These are phyloP conservation scores for Ogataea kodamae DNA, from an alignment of 805 yeast species.

Conservation along the genomic window DNA sequence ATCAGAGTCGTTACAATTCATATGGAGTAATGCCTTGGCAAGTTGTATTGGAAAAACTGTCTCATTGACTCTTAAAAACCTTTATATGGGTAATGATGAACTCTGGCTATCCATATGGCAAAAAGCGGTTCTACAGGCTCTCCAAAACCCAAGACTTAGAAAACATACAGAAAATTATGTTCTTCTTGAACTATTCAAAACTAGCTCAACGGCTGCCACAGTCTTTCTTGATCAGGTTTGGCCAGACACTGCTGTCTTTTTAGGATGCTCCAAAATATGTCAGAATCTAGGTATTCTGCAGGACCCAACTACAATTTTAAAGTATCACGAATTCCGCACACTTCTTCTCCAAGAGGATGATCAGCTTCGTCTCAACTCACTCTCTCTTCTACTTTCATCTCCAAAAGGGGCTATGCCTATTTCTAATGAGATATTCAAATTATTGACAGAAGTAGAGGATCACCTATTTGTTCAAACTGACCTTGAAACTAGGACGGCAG, in stretches of 20 bases:
- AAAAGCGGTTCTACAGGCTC: slow-evolving; percentile 32
- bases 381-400: slow-evolving; percentile 59
- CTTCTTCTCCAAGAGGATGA: slow-evolving; percentile 43
- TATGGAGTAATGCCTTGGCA: slow-evolving; percentile 59
- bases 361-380: slow-evolving; percentile 46
- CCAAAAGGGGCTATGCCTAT: slow-evolving; percentile 61
- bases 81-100: slow-evolving; percentile 29
- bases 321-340: slow-evolving; percentile 31
- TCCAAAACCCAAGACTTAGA: slow-evolving; percentile 34
- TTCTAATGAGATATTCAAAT: slow-evolving; percentile 39
- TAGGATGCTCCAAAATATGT: slow-evolving; percentile 61
- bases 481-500: slow-evolving; percentile 64
- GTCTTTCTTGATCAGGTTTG: slow-evolving; percentile 26
- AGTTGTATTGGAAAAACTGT: slow-evolving; percentile 63
- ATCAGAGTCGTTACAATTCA: slow-evolving; percentile 42
- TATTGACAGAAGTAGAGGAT: slow-evolving; percentile 43
- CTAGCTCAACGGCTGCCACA: slow-evolving; percentile 39
- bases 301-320: slow-evolving; percentile 38
- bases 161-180: slow-evolving; percentile 56
- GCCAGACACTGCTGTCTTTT: slow-evolving; percentile 37
- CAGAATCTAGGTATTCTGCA: slow-evolving; percentile 52
- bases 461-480: slow-evolving; percentile 60
- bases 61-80: slow-evolving; percentile 36
- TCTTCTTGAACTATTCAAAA: slow-evolving; percentile 58
- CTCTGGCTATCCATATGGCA: slow-evolving; percentile 57